Base-by-base conservation (phyloP, 306 rosid genomes). In the Cicer cuneatum region DNA sequence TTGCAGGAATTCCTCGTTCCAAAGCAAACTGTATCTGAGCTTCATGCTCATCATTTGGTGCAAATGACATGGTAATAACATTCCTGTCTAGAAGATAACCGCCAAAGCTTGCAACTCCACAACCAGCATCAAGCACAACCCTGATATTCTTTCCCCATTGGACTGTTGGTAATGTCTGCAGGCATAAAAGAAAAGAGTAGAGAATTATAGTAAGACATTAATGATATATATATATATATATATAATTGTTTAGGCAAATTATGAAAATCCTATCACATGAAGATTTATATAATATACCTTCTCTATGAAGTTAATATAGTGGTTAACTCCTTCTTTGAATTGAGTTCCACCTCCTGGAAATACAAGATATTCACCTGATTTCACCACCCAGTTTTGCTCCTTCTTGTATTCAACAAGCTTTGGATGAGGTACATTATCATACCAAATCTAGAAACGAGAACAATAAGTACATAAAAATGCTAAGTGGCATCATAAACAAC, bases 331-430 rank as follows among this genome's bases (percentile, higher is more conserved):
- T 3, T 92, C 92, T 86, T 94, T 94, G 83, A 94, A 94, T 84
- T 94, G 99, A 69, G 99, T 94, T 35, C 97, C 99, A 37, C 99
- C 97, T 18, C 99, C 97, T 7, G 97, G 97, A 80, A 94, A 94
- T 74, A 83, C 84, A 38, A 94, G 83, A 80, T 92, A 86, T 54
- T 92, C 87, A 0, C 90, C 96, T 1, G 91, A 86, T 63, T 89
- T 90, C n/a, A 83, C 85, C 16, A 94, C 96, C 99, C 99, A 94
- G 70, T 87, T 83, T 52, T 94, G 97, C 39, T 86, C 95, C 86
- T 90, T 94, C 90, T 94, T 94, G 92, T 94, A 94, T 81, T 92
- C 96, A 43, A 92, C 97, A 38, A 94, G 90, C 90, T 94, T 94
- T 15, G 93, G 85, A 68, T 92, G 90, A 78, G 99, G 99, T 18